These are phyloP conservation scores for Candida railenensis DNA, from an alignment of 805 yeast species.

Conservation along the genomic window DNA sequence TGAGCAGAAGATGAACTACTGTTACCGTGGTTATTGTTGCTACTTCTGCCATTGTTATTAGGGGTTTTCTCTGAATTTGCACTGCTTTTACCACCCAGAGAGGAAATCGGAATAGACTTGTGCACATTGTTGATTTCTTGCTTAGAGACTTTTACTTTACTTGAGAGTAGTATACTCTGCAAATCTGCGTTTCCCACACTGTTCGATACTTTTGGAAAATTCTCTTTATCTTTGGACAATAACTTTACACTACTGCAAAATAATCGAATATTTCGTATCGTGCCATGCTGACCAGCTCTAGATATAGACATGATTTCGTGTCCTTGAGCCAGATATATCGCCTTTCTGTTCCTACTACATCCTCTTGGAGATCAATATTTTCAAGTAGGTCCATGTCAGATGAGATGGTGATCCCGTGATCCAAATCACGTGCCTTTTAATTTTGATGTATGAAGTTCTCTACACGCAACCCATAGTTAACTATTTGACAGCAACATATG, in stretches of 20 bases:
- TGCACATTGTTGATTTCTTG: slow-evolving; percentile 4
- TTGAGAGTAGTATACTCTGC: background rate
- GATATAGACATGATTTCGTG: too few species aligned
- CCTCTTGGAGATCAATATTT: too few species aligned
- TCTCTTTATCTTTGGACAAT: background rate
- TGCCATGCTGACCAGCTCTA: too few species aligned
- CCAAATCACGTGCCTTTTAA: background rate
- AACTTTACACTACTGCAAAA: background rate
- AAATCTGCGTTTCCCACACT: slow-evolving; percentile 1
- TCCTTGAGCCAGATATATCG: too few species aligned
- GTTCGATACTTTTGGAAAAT: background rate
- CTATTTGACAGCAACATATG: too few species aligned
- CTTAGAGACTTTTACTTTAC: slow-evolving; percentile 1
- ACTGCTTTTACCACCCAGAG: background rate
- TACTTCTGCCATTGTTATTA: background rate
- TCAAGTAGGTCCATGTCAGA: background rate
- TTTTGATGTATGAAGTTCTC: too few species aligned
- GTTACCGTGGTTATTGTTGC: background rate
- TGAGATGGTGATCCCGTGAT: background rate
- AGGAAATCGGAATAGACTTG: background rate
- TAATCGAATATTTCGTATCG: background rate
- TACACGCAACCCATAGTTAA: too few species aligned
- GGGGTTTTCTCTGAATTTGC: background rate
- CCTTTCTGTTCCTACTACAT: too few species aligned
- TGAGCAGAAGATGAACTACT: background rate